phyloP scores from a whole-genome alignment of 805 yeast species.

The Candida quercuum region DNA sequence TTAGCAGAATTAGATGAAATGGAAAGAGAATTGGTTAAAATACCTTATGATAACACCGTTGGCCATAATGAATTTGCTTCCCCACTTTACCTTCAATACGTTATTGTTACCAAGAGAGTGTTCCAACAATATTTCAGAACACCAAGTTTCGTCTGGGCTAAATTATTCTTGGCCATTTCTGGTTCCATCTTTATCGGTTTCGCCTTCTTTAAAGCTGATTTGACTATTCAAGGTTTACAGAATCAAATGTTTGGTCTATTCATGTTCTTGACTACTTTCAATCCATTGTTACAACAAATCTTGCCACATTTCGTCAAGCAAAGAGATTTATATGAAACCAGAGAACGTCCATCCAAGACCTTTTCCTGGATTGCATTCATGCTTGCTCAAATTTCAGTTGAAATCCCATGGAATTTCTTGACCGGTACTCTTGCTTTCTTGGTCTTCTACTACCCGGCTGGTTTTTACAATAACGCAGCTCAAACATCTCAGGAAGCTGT shows the following conservation, averaged over 20 bases:
- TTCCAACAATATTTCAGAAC: constrained; percentile 66
- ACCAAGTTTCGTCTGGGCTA: constrained; percentile 57
- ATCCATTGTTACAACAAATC: constrained; percentile 56
- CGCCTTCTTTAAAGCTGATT: constrained; percentile 64
- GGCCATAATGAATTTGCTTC: constrained; percentile 40
- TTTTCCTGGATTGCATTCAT: constrained; percentile 63
- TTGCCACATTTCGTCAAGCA: constrained; percentile 57
- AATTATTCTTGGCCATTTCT: constrained; percentile 44
- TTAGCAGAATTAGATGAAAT: constrained; percentile 54
- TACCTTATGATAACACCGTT: constrained; percentile 27
- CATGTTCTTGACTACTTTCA: constrained; percentile 56
- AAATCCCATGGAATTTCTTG: constrained; percentile 57
- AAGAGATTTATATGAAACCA: constrained; percentile 63
- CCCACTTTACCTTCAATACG: constrained; percentile 33
- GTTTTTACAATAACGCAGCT: constrained; percentile 61
- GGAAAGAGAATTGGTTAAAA: constrained; percentile 51
- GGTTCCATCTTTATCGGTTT: constrained; percentile 69
- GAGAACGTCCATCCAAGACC: constrained; percentile 70
- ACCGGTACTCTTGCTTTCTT: constrained; percentile 60
- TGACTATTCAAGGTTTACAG: constrained; percentile 65
- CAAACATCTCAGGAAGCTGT: constrained; percentile 42
- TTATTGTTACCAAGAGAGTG: constrained; percentile 46
- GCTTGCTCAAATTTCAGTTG: constrained; percentile 56
- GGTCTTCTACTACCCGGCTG: constrained; percentile 69
- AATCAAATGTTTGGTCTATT: constrained; percentile 77